phyloP scores from a whole-genome alignment of 495 filamentous ascomycete species.

The Penicillium paradoxum region DNA sequence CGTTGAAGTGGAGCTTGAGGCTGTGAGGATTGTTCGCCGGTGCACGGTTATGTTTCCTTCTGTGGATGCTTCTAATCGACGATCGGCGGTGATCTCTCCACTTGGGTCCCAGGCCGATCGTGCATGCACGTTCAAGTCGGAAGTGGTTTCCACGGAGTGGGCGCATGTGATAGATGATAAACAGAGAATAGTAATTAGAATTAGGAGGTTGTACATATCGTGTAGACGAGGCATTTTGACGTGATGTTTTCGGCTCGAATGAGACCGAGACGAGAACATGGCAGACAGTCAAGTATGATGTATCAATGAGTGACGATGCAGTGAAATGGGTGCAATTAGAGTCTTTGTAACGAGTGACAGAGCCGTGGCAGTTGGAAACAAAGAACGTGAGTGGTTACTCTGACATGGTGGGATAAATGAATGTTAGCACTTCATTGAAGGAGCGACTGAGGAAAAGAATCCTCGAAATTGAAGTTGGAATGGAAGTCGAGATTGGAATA shows the following conservation, averaged over 20 bases:
- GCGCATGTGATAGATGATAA: conserved; percentile 11
- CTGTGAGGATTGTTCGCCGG: conserved; percentile 17
- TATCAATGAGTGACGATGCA: not conserved
- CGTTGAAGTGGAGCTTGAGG: conserved; percentile 24
- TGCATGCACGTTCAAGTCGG: not conserved
- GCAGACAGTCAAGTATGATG: not conserved
- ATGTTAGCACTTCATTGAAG: not conserved
- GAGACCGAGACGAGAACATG: conserved; percentile 4
- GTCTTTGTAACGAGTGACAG: not conserved
- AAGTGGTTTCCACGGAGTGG: conserved; percentile 5
- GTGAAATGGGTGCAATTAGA: not conserved
- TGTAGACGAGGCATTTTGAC: conserved; percentile 6
- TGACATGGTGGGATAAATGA: not conserved
- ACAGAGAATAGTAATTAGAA: conserved; percentile 24
- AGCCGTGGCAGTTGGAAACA: not conserved
- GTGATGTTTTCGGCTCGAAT: conserved; percentile 2
- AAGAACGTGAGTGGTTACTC: not conserved
- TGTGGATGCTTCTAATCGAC: conserved; percentile 2
- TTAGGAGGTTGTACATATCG: conserved; percentile 14
- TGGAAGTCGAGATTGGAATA: too few species aligned
- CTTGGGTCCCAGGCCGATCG: conserved; percentile 15
- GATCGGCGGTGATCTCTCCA: conserved; percentile 19
- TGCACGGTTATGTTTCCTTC: not conserved
- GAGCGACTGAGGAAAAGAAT: not conserved
- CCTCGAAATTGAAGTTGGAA: not conserved